Percentiles rank a stretch among this genome's conserved stretches.
Evolutionary conservation across 306 rosid species (phyloP).

Genomic region (Trifolium subterraneum): DNA sequence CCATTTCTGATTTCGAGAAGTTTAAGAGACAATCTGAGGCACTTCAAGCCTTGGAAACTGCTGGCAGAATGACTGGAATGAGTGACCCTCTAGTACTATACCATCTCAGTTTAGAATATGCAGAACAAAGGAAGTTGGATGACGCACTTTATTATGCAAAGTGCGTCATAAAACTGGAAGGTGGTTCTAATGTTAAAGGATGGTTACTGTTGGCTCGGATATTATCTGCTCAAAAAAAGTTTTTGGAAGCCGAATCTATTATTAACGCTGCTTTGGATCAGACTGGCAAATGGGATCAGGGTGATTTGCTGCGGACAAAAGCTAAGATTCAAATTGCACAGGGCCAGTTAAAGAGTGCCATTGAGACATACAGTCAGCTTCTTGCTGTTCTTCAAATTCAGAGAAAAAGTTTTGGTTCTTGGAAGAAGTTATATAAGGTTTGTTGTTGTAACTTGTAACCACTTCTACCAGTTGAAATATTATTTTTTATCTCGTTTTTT

Average conservation of each 20-base stretch:
- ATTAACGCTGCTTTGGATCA: constrained; percentile 88
- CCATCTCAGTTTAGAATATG: constrained; percentile 81
- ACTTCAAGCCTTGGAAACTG: constrained; percentile 63
- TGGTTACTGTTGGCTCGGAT: constrained; percentile 81
- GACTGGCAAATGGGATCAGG: constrained; percentile 95
- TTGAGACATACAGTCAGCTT: constrained; percentile 71
- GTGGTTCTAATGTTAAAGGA: constrained; percentile 66
- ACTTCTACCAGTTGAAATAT: constrained; percentile 3
- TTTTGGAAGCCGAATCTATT: constrained; percentile 71
- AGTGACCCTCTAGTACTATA: constrained; percentile 63
- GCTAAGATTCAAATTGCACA: constrained; percentile 86
- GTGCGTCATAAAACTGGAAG: constrained; percentile 66
- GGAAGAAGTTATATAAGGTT: constrained; percentile 67
- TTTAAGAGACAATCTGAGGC: constrained; percentile 68
- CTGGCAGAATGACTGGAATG: constrained; percentile 63
- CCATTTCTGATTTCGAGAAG: constrained; percentile 73
- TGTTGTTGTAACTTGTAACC: constrained; percentile 23
- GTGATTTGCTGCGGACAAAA: constrained; percentile 78
- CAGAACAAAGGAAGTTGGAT: constrained; percentile 82
- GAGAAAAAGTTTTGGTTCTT: constrained; percentile 63
- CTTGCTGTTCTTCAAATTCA: constrained; percentile 91
- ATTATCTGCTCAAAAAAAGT: constrained; percentile 74
- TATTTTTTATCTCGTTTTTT: not conserved
- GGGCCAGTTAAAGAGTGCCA: constrained; percentile 70
- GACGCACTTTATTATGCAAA: constrained; percentile 71